Conservation (phyloP, 495 filamentous ascomycete genomes). For the Penicillium bialowiezense region DNA sequence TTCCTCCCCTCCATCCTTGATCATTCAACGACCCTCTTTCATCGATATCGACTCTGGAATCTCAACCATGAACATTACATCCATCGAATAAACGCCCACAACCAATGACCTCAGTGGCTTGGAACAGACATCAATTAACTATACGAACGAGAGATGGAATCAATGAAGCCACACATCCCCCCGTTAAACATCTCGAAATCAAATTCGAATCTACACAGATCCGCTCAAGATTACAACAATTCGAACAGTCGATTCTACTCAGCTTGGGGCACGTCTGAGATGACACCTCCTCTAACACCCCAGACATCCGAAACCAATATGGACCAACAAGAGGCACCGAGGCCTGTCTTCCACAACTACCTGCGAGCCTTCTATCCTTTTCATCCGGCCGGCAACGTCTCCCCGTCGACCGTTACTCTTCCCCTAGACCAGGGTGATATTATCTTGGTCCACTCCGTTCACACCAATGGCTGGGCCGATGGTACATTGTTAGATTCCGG, state of each 20-base stretch:
- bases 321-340: constrained; percentile 42
- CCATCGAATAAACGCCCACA: constrained; percentile 28
- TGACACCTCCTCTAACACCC: constrained; percentile 75
- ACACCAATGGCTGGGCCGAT: constrained; percentile 98
- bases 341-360: constrained; percentile 86
- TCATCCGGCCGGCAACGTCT: constrained; percentile 71
- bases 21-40: constrained; percentile 8
- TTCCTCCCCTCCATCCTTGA: constrained; percentile 13
- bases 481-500: constrained; percentile 89
- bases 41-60: constrained; percentile 6
- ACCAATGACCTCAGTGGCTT: constrained; percentile 34
- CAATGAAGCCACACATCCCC: constrained; percentile 57
- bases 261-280: constrained; percentile 38
- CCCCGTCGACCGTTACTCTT: constrained; percentile 75
- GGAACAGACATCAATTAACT: constrained; percentile 5
- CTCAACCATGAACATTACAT: constrained; percentile 35
- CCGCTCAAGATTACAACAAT: constrained; percentile 25
- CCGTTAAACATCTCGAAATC: constrained; percentile 71
- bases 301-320: constrained; percentile 54
- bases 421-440: constrained; percentile 88
- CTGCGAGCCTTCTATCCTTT: constrained; percentile 95
- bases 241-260: constrained; percentile 29
- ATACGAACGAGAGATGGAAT: constrained; percentile 30
- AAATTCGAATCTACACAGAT: constrained; percentile 44
- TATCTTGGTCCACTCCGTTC: constrained; percentile 92